Conservation (phyloP, 2,329 filamentous ascomycete species). For the Elsinoe ampelina region DNA sequence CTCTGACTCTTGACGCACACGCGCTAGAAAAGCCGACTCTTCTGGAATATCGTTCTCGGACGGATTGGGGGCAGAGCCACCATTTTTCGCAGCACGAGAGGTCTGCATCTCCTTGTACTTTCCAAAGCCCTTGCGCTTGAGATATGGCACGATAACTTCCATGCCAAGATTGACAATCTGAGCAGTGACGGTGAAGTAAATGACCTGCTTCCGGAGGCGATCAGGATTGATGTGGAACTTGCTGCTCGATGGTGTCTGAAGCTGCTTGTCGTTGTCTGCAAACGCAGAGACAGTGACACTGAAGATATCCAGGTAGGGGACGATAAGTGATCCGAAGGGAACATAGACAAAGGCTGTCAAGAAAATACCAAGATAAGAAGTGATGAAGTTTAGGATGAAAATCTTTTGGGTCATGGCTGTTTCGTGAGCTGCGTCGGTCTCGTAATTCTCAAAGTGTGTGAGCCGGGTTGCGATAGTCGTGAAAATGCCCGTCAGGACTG, state of each 20-base stretch:
- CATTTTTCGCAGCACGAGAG: conserved; percentile 48
- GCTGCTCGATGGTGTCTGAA: conserved; percentile 46
- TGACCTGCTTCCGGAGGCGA: conserved; percentile 79
- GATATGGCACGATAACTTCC: conserved; percentile 75
- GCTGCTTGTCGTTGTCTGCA: conserved; percentile 63
- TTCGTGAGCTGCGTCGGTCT: conserved; percentile 74
- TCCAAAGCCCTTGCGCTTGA: conserved; percentile 67
- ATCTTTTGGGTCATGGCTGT: conserved; percentile 83
- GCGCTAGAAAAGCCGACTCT: conserved; percentile 68
- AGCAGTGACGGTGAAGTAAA: conserved; percentile 91
- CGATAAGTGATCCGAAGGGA: conserved; percentile 74
- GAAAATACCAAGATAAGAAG: conserved; percentile 85
- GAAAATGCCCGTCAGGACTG: conserved; percentile 65
- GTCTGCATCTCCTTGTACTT: conserved; percentile 70
- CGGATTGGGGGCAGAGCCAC: conserved; percentile 36
- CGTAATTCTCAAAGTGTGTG: conserved; percentile 84
- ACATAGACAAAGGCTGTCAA: conserved; percentile 92
- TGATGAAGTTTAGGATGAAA: conserved; percentile 94
- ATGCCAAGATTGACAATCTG: conserved; percentile 81
- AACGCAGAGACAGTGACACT: conserved; percentile 63
- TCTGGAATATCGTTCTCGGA: conserved; percentile 57
- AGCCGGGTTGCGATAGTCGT: conserved; percentile 67
- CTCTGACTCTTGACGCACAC: conserved; percentile 74
- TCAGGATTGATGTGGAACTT: conserved; percentile 72
- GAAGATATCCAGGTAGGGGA: conserved; percentile 81